Evolutionary conservation across 2,329 filamentous ascomycete genomes (phyloP), one percentile per base, ranked within the genome.

Genomic region (Phoma herbarum): DNA sequence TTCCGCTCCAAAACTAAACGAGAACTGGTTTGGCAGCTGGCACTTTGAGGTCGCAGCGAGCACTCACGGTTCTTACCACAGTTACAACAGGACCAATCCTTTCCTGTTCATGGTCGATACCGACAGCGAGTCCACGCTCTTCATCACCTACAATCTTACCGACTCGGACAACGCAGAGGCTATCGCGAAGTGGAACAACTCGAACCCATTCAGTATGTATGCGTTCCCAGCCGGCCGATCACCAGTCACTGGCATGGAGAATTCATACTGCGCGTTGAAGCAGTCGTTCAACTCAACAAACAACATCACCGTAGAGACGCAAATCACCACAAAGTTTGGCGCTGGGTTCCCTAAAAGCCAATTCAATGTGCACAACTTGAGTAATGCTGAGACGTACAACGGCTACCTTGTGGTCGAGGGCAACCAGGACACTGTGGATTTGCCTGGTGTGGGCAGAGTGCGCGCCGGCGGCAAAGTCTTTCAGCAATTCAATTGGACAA

Each of bases 21-120:
- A 77, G 0, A 81, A 82, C 14, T 80, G 79, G 43, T 90, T 81
- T 0, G 90, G 89, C 2, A 81, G 81, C 4, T 99, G 92, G 82
- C 90, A 88, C 59, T 93, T 93, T 66, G 84, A 96, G 68, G 80
- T 99, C 22, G 92, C 92, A 1, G 90, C 86, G 5, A 97, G 93
- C 1, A 87, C 89, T n/a, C 90, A 96, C 67, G 85, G 81, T 1
- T 90, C 84, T 60, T 97, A 91, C 73, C 90, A 96, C 77, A 83
- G 79, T 33, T 91, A 86, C 67, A 80, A 86, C 64, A 77, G 83
- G 62, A 74, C 80, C 12, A 78, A 83, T 59, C 80, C 86, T 0
- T 85, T 89, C 63, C 81, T 97, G 8, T 85, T 88, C 67, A 90
- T 93, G 78, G 87, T 97, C 51, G 95, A 98, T 71, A 92, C 91